These are phyloP conservation scores for Scytalidium sp. DNA, from an alignment of 2,329 filamentous ascomycete genomes.

Conservation along the genomic window DNA sequence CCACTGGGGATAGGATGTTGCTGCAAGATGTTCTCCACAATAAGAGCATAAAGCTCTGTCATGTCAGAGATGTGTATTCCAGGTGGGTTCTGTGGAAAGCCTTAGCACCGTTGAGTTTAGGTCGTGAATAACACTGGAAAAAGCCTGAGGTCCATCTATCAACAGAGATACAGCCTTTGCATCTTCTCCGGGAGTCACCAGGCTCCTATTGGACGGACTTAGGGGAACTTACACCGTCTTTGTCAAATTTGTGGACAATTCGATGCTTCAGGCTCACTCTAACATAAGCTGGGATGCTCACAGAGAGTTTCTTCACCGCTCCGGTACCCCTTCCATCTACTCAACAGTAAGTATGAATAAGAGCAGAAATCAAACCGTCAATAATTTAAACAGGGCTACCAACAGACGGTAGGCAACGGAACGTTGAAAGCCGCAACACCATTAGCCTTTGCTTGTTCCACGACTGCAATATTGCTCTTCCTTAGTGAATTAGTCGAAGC, in stretches of 20 bases:
- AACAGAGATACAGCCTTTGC: no score
- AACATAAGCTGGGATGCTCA: constrained; percentile 14
- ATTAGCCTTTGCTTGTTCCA: constrained; percentile 14
- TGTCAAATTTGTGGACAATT: constrained; percentile 13
- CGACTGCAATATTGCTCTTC: constrained; percentile 17
- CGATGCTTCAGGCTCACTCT: constrained; percentile 10
- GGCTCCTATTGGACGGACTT: no score
- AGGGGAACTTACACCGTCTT: constrained; percentile 10
- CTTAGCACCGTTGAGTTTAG: constrained; percentile 7
- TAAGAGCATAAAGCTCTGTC: constrained; percentile 16
- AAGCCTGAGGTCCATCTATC: no score
- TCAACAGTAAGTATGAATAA: constrained; percentile 10
- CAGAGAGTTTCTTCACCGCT: constrained; percentile 18
- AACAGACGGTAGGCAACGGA: constrained; percentile 15
- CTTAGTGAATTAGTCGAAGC: no score
- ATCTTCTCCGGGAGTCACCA: no score
- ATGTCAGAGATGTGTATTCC: constrained; percentile 22
- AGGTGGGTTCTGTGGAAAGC: constrained; percentile 12
- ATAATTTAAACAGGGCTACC: constrained; percentile 3
- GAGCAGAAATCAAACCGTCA: background rate
- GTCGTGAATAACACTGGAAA: background rate
- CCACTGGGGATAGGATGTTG: constrained; percentile 16
- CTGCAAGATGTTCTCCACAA: constrained; percentile 20
- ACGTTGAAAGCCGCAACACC: constrained; percentile 21
- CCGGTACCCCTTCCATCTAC: constrained; percentile 20